phyloP scores from a whole-genome alignment of 805 yeast genomes.

The Yamadazyma endophytica region DNA sequence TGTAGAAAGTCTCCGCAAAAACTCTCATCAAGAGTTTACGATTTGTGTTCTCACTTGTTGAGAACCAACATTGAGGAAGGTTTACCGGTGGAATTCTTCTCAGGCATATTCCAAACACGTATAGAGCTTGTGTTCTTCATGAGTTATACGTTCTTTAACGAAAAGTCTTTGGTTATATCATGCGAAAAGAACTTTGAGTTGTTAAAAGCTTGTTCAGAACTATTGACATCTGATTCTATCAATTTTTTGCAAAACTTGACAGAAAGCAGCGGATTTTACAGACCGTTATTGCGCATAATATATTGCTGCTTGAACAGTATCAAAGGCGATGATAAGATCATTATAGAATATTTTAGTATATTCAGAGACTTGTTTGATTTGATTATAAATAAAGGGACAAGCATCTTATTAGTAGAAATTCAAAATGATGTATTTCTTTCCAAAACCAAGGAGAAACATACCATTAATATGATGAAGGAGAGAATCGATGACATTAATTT shows the following conservation, averaged over 20 bases:
- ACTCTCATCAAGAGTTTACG: constrained; percentile 14
- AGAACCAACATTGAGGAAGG: constrained; percentile 50
- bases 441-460: constrained; percentile 25
- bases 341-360: constrained; percentile 47
- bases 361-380: constrained; percentile 56
- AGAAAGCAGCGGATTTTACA: constrained; percentile 40
- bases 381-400: constrained; percentile 65
- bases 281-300: constrained; percentile 59
- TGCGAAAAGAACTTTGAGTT: constrained; percentile 38
- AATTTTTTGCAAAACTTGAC: constrained; percentile 43
- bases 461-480: constrained; percentile 35
- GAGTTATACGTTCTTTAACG: constrained; percentile 35
- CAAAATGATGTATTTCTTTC: constrained; percentile 52
- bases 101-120: constrained; percentile 55
- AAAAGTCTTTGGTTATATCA: constrained; percentile 20
- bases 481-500: constrained; percentile 63
- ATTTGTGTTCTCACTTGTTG: constrained; percentile 47
- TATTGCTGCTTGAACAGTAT: constrained; percentile 45
- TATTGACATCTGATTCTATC: constrained; percentile 48
- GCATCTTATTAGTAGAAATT: constrained; percentile 51
- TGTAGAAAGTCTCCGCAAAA: constrained; percentile 44
- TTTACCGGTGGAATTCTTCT: constrained; percentile 42
- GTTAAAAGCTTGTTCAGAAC: constrained; percentile 37
- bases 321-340: constrained; percentile 31
- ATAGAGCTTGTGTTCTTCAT: constrained; percentile 63